Evolutionary conservation across 1,284 basidiomycete species (phyloP).

Genomic region (Amylostereum areolatum): DNA sequence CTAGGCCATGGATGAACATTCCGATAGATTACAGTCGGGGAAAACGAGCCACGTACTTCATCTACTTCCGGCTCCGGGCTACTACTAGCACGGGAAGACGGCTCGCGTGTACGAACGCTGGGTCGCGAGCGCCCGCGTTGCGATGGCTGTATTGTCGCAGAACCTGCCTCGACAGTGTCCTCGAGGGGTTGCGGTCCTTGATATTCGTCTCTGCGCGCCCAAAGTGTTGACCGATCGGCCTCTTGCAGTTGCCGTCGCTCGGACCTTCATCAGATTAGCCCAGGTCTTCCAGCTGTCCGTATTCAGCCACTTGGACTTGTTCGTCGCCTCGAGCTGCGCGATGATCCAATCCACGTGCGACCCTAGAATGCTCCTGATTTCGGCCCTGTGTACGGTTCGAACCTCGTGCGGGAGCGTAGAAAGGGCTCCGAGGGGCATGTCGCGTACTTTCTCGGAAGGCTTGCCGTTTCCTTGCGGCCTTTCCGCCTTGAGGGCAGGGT

Average conservation of each 20-base stretch:
- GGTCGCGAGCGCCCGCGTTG: not conserved
- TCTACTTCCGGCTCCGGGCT: too few relatives aligned
- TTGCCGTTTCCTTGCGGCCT: not conserved
- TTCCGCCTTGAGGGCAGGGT: slow-evolving; percentile 5
- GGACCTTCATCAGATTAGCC: not conserved
- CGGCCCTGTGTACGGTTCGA: slow-evolving; percentile 9
- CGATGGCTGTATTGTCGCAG: not conserved
- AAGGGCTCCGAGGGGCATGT: not conserved
- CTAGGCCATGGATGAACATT: too few relatives aligned
- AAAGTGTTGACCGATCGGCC: not conserved
- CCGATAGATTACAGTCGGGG: too few relatives aligned
- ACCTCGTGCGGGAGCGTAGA: slow-evolving; percentile 6
- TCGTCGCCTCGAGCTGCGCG: not conserved
- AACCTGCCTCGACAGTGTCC: not conserved
- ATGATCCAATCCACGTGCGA: slow-evolving; percentile 12
- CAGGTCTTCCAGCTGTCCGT: slow-evolving; percentile 5
- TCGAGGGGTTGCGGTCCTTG: not conserved
- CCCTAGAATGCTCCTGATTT: slow-evolving; percentile 9
- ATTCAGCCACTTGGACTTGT: slow-evolving; percentile 3
- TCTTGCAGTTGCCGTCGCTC: not conserved
- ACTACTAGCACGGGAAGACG: too few relatives aligned
- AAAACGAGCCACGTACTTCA: too few relatives aligned
- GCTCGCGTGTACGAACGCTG: too few relatives aligned
- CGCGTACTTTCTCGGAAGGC: not conserved
- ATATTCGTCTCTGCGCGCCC: not conserved